Conservation (phyloP, 441 rosid species). For the Mallotus japonicus region DNA sequence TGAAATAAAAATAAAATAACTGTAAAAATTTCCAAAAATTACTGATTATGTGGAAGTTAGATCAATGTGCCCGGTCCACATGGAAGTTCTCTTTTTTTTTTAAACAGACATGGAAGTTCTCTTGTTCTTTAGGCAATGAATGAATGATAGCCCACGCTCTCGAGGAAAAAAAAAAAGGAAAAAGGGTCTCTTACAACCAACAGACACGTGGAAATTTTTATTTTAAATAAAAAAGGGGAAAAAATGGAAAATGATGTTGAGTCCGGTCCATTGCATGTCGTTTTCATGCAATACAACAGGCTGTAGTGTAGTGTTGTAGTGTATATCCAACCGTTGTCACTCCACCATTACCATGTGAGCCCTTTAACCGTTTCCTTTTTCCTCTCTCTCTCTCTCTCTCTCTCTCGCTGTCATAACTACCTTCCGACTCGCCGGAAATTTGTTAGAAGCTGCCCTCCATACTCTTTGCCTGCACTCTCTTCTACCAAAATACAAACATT, state of each 20-base stretch:
- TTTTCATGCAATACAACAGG: slow-evolving; percentile 19
- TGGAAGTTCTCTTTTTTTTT: not conserved
- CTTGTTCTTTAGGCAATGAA: not conserved
- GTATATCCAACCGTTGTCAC: slow-evolving; percentile 25
- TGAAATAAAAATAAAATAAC: no score
- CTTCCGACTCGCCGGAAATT: slow-evolving; percentile 24
- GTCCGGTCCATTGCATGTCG: slow-evolving; percentile 11
- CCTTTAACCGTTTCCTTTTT: not conserved
- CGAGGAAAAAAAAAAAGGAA: no score
- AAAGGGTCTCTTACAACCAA: not conserved
- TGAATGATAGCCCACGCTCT: not conserved
- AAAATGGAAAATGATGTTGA: no score
- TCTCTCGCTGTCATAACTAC: slow-evolving; percentile 20
- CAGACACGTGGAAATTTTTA: not conserved
- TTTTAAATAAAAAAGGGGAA: no score
- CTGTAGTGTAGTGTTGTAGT: slow-evolving; percentile 24
- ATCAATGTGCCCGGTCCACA: no score
- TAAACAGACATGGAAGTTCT: not conserved
- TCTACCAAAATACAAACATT: not conserved
- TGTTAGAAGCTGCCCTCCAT: slow-evolving; percentile 12
- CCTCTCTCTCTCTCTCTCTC: slow-evolving; percentile 1
- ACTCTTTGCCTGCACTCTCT: not conserved
- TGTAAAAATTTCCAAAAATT: no score
- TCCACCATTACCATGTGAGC: slow-evolving; percentile 32
- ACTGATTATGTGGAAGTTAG: no score